Base-by-base conservation (phyloP, 371 early-diverging fungal species). In the Syncephalastrum sp. region DNA sequence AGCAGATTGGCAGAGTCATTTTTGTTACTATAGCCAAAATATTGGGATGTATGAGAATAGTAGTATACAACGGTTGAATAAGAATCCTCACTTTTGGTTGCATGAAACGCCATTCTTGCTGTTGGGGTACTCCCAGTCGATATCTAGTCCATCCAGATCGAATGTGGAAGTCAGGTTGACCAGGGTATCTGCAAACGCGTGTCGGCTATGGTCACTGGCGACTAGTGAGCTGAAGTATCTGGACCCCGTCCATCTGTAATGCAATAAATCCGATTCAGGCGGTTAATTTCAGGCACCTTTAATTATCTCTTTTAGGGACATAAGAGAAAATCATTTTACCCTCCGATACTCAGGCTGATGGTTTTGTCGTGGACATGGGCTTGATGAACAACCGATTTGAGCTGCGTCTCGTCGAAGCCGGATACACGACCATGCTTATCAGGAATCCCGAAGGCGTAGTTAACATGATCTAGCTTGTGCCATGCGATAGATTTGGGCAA, bases 71-170 rank as follows among this genome's bases (percentile, higher is more conserved):
- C 19, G 46, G 41, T 29, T 38, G 13, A 38, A 47, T 24, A 48
- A 4, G 14, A 16, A 8, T 16, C 3, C 51, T 55, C 68, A 63
- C 67, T 56, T 67, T 56, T 57, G n/a, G 50, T 76, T 72, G 64
- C 77, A 77, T 12, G 68, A 45, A 3, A 73, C 54, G 14, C 70
- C 74, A 38, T 74, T 57, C 4, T 56, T 54, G 19, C 62, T 64
- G 42, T 73, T 74, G 4, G 77, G 77, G 49, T 68, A 77, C 60
- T 77, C 75, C 81, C 81, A 83, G 60, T 83, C 84, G 50, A 82
- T 69, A 47, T 82, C 82, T 24, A 81, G 64, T 4, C 85, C 87
- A 67, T 85, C 85, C n/a, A 87, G 63, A 15, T 68, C 42, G 45
- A 71, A 80, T 3, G 79, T 51, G 5, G 65, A 56, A 21, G 77